Conservation (phyloP, 2,329 filamentous ascomycete species). For the Aphanoascus verrucosus region DNA sequence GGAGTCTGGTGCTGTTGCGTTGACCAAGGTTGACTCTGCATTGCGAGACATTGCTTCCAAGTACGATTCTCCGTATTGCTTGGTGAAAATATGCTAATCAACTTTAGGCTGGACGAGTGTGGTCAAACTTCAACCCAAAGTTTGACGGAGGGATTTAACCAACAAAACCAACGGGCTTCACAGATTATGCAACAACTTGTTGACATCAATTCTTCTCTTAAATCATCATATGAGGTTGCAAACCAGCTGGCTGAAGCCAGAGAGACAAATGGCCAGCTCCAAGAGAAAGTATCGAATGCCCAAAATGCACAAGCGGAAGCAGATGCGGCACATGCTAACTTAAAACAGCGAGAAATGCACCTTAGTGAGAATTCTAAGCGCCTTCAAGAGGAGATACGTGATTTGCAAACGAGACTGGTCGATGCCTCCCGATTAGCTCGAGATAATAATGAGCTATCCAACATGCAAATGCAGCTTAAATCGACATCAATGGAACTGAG, state of each 20-base stretch:
- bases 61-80: slow-evolving; percentile 18
- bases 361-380: slow-evolving; percentile 24
- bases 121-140: slow-evolving; percentile 15
- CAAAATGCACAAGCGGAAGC: slow-evolving; percentile 17
- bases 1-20: neutral
- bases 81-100: neutral
- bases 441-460: slow-evolving; percentile 19
- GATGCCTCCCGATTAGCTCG: slow-evolving; percentile 6
- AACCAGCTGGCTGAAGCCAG: slow-evolving; percentile 20
- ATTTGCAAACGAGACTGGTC: slow-evolving; percentile 18
- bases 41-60: slow-evolving; percentile 16
- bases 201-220: neutral
- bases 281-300: slow-evolving; percentile 17
- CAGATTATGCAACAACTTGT: slow-evolving; percentile 17
- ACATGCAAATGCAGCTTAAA: slow-evolving; percentile 23
- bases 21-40: slow-evolving; percentile 2
- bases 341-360: slow-evolving; percentile 16
- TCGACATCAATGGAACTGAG: slow-evolving; percentile 16
- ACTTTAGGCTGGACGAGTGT: slow-evolving; percentile 20
- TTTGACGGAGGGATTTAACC: slow-evolving; percentile 15
- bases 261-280: slow-evolving; percentile 16
- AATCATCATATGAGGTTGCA: slow-evolving; percentile 14
- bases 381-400: slow-evolving; percentile 21
- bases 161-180: slow-evolving; percentile 13
- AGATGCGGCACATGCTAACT: slow-evolving; percentile 2